phyloP scores from a whole-genome alignment of 257 asterid genomes.

The Solanum commersonii region DNA sequence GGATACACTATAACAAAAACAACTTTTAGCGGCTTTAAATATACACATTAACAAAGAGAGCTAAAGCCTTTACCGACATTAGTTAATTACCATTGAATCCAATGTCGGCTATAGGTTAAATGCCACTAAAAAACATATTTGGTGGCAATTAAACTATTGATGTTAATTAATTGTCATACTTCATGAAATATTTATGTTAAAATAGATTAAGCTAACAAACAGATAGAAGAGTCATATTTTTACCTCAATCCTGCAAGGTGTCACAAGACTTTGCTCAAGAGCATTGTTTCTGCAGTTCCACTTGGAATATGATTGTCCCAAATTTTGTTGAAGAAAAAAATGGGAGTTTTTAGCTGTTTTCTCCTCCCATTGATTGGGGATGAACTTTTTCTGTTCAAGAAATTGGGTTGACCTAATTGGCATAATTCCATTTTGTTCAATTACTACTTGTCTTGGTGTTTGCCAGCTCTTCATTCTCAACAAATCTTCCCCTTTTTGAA shows the following conservation, averaged over 20 bases:
- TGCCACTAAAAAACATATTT: no score
- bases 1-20: no score
- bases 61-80: no score
- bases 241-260: constrained; percentile 29
- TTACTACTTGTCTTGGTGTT: constrained; percentile 5
- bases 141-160: no score
- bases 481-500: background rate
- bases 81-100: no score
- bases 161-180: no score
- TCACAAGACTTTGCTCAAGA: constrained; percentile 8
- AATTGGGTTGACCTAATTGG: constrained; percentile 36
- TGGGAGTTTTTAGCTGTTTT: constrained; percentile 5
- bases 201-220: no score
- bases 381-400: constrained; percentile 48
- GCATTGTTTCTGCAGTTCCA: constrained; percentile 7
- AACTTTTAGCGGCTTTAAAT: no score
- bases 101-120: no score
- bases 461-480: background rate
- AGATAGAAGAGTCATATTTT: background rate
- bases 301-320: constrained; percentile 5
- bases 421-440: constrained; percentile 16
- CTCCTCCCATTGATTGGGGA: constrained; percentile 23
- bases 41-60: no score
- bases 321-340: constrained; percentile 2
- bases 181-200: no score